Evolutionary conservation across 1,139 yeast genomes (phyloP).

Genomic region (Suhomyces atakaporum): DNA sequence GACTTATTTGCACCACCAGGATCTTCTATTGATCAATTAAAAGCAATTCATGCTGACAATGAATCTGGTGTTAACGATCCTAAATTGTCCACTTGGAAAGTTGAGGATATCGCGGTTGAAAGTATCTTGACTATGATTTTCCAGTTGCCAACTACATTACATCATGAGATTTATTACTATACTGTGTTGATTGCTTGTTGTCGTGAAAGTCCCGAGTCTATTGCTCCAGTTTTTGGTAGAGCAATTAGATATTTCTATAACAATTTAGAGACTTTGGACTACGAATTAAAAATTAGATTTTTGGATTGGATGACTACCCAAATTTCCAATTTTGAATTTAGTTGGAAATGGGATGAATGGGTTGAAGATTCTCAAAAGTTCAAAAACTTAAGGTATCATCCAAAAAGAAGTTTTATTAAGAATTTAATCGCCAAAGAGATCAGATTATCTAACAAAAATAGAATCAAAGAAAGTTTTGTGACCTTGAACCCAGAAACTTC

Average conservation of each 20-base stretch:
- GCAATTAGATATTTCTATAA: conserved; percentile 84
- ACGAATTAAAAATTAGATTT: conserved; percentile 70
- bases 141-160: conserved; percentile 67
- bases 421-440: conserved; percentile 84
- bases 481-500: conserved; percentile 35
- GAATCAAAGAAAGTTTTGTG: conserved; percentile 76
- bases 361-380: conserved; percentile 51
- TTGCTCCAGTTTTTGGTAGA: conserved; percentile 95
- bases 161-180: conserved; percentile 77
- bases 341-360: conserved; percentile 99
- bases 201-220: conserved; percentile 80
- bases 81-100: conserved; percentile 73
- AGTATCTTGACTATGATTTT: conserved; percentile 77
- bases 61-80: conserved; percentile 46
- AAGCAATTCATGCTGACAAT: conserved; percentile 39
- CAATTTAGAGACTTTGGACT: conserved; percentile 67
- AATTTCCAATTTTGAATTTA: conserved; percentile 88
- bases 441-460: conserved; percentile 67
- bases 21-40: conserved; percentile 72
- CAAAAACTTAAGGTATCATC: conserved; percentile 55
- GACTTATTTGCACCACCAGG: conserved; percentile 83
- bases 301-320: conserved; percentile 95
- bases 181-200: conserved; percentile 89
- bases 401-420: conserved; percentile 70
- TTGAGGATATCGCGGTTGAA: conserved; percentile 89